Conservation (phyloP, 768 basidiomycete genomes). For the Collybiopsis luxurians region DNA sequence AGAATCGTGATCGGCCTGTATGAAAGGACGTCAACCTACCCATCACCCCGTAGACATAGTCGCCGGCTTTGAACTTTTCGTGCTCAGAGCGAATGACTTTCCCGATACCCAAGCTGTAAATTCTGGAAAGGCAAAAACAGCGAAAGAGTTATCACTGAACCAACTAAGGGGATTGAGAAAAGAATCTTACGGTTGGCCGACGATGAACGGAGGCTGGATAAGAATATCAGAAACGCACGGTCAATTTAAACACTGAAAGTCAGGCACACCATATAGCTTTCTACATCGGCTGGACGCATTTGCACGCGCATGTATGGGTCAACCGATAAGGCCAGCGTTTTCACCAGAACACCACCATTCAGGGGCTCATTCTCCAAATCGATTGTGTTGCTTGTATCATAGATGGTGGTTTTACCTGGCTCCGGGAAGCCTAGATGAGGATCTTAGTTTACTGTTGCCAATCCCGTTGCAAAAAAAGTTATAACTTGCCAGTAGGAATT, state of each 20-base stretch:
- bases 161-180: neutral
- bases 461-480: neutral
- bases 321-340: conserved; percentile 33
- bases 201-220: neutral
- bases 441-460: neutral
- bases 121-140: neutral
- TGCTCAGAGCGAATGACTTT: conserved; percentile 25
- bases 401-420: conserved; percentile 28
- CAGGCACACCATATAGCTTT: conserved; percentile 18
- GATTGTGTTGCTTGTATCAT: conserved; percentile 29
- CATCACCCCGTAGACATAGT: conserved; percentile 23
- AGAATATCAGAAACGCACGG: neutral
- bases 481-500: conserved; percentile 19
- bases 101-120: conserved; percentile 17
- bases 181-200: conserved; percentile 20
- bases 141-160: neutral
- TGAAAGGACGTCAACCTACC: too few species aligned
- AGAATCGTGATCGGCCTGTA: too few species aligned
- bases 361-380: conserved; percentile 34
- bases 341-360: conserved; percentile 32
- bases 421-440: conserved; percentile 18
- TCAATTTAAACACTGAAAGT: neutral
- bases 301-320: conserved; percentile 33
- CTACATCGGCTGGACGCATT: conserved; percentile 24
- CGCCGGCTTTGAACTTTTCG: conserved; percentile 17